Base-by-base conservation (phyloP, 352 stramenopile species). In the Globisporangium cederbergense region DNA sequence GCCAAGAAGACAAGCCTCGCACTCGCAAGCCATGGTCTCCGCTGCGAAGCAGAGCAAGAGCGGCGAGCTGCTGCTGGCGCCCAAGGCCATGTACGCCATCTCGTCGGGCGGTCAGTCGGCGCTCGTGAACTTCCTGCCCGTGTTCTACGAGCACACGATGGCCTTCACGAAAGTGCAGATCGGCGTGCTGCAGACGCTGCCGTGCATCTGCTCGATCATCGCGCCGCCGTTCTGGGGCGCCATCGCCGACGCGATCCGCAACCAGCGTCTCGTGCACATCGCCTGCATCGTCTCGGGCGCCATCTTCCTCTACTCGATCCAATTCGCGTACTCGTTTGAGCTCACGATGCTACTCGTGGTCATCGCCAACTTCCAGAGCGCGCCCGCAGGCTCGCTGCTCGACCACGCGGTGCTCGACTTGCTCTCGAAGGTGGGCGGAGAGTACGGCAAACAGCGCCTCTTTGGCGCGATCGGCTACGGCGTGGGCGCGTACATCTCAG, bases 401-500 rank as follows among this genome's bases (percentile, higher is more conserved):
- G 86, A 94, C 67, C 81, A 90, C 68, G 79, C 83, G 4, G 71
- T 92, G 34, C 66, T 94, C 9, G 76, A 83, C 43, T 71, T 94
- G 47, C 70, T 92, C 49, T 72, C 81, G 38, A 80, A 81, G 32
- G 72, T 88, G 53, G 83, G 86, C 47, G 83, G 83, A 16, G 86
- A 94, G 66, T 94, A 92, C 65, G 86, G 86, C 70, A 92, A 91
- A 69, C 86, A 94, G 68, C 83, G 86, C 0, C 72, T 94, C 59
- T 92, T 90, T 57, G 86, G 83, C 34, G 83, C 86, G 2, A 70
- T 94, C 34, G 86, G 86, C 30, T 94, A 81, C 62, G 86, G 86
- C 8, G 52, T 70, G 18, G 68, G 72, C 25, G 86, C 83, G 9
- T 94, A 92, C 72, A 60, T 92, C 49, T 83, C 83, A n/a, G 81